A percentile compares a stretch with the other conserved stretches of the same genome.
Conservation (phyloP, 1,284 basidiomycete species). For the Pseudomicrostroma phylloplanum region DNA sequence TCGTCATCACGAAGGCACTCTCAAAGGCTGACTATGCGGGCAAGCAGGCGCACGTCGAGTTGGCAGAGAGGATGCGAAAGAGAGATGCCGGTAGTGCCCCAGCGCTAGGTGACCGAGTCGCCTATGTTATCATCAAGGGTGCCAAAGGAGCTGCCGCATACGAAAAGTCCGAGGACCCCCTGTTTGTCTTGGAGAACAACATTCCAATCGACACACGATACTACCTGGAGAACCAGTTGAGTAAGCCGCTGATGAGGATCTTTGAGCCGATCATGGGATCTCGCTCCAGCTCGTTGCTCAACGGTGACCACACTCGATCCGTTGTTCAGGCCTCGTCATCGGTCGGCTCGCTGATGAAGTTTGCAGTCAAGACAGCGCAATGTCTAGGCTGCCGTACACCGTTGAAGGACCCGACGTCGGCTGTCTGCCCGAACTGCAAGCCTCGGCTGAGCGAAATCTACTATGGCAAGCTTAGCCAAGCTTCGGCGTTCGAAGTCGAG, state of each 20-base stretch:
- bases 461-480: conserved; percentile 36
- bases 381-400: conserved; percentile 50
- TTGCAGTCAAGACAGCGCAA: conserved; percentile 47
- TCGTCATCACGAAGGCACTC: conserved; percentile 49
- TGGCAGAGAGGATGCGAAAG: conserved; percentile 50
- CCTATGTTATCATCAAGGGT: conserved; percentile 50
- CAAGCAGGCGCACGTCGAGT: conserved; percentile 46
- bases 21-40: conserved; percentile 48
- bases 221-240: conserved; percentile 49
- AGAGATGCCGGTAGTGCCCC: conserved; percentile 49
- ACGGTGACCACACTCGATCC: conserved; percentile 46
- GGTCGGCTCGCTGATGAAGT: conserved; percentile 50
- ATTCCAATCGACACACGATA: conserved; percentile 51
- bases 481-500: conserved; percentile 40
- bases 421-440: conserved; percentile 47
- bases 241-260: conserved; percentile 49
- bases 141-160: conserved; percentile 48
- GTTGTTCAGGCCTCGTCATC: conserved; percentile 47
- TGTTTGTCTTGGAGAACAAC: conserved; percentile 50
- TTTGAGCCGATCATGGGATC: conserved; percentile 50
- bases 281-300: conserved; percentile 37
- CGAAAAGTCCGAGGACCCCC: conserved; percentile 48
- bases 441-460: conserved; percentile 43
- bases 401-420: conserved; percentile 30
- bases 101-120: conserved; percentile 47